Percentiles rank a stretch among this genome's conserved stretches.
These are phyloP conservation scores for Marchantia polymorpha DNA, from an alignment of 225 moss, liverwort and hornwort genomes.

Conservation along the genomic window DNA sequence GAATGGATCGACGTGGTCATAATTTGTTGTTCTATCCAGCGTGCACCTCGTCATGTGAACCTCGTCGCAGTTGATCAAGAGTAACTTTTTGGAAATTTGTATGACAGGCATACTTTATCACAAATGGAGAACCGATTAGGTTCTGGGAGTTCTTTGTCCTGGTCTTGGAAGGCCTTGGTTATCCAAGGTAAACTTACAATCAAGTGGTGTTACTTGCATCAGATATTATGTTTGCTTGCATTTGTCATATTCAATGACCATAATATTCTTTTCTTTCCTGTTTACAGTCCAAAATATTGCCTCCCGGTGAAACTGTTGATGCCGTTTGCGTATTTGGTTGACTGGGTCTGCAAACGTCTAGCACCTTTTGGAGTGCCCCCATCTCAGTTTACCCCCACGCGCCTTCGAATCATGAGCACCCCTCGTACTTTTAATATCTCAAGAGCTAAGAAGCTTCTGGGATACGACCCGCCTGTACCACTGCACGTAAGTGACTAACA, in stretches of 20 bases:
- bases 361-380: constrained; percentile 70
- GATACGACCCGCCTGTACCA: constrained; percentile 66
- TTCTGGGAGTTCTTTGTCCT: constrained; percentile 83
- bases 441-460: constrained; percentile 62
- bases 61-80: neutral
- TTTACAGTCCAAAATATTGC: constrained; percentile 40
- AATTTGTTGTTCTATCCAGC: neutral
- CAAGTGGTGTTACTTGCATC: too few relatives aligned
- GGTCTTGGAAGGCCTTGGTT: constrained; percentile 76
- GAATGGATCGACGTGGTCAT: neutral
- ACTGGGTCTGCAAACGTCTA: constrained; percentile 50
- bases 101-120: constrained; percentile 67
- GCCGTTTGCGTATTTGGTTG: constrained; percentile 65
- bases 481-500: constrained; percentile 36
- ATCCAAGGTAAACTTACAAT: constrained; percentile 40
- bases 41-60: neutral
- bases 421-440: constrained; percentile 72
- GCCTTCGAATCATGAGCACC: constrained; percentile 67
- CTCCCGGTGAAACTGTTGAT: constrained; percentile 45
- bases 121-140: constrained; percentile 65
- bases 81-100: neutral
- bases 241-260: neutral
- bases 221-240: neutral
- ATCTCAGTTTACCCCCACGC: constrained; percentile 71
- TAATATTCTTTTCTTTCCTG: constrained; percentile 1